Conservation (phyloP, 2,329 filamentous ascomycete species). For the Boeremia exigua region DNA sequence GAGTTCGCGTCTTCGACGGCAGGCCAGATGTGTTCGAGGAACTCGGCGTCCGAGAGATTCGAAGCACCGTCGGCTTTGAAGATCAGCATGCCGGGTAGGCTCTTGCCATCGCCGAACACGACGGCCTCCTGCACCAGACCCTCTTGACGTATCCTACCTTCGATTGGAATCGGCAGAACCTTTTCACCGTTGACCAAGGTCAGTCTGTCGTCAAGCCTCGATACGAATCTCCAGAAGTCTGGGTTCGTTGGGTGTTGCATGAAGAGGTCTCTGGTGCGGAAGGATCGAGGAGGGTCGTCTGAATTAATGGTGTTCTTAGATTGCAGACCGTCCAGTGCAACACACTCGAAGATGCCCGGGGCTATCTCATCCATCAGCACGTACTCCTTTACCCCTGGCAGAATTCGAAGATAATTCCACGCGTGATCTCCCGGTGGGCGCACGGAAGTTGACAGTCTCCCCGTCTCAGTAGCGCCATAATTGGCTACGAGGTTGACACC, state of each 20-base stretch:
- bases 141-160: slow-evolving; percentile 61
- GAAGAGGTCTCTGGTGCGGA: slow-evolving; percentile 60
- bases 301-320: slow-evolving; percentile 52
- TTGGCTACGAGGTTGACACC: slow-evolving; percentile 64
- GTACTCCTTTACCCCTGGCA: slow-evolving; percentile 50
- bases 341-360: slow-evolving; percentile 50
- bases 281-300: slow-evolving; percentile 52
- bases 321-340: slow-evolving; percentile 47
- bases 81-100: slow-evolving; percentile 61
- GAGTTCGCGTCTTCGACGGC: slow-evolving; percentile 60
- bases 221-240: slow-evolving; percentile 57
- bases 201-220: slow-evolving; percentile 56
- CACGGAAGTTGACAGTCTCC: slow-evolving; percentile 67
- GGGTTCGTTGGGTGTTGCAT: slow-evolving; percentile 51
- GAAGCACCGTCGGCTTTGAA: slow-evolving; percentile 57
- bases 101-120: slow-evolving; percentile 62
- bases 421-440: slow-evolving; percentile 59
- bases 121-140: slow-evolving; percentile 62
- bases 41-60: slow-evolving; percentile 52
- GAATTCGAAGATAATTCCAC: slow-evolving; percentile 66
- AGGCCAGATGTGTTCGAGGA: slow-evolving; percentile 58
- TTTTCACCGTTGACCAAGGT: slow-evolving; percentile 60
- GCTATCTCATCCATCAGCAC: slow-evolving; percentile 50
- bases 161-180: slow-evolving; percentile 56
- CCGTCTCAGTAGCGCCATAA: slow-evolving; percentile 68